Evolutionary conservation across 805 yeast species (phyloP), one percentile per base, ranked within the genome.

Genomic region (Suhomyces xylopsoci): DNA sequence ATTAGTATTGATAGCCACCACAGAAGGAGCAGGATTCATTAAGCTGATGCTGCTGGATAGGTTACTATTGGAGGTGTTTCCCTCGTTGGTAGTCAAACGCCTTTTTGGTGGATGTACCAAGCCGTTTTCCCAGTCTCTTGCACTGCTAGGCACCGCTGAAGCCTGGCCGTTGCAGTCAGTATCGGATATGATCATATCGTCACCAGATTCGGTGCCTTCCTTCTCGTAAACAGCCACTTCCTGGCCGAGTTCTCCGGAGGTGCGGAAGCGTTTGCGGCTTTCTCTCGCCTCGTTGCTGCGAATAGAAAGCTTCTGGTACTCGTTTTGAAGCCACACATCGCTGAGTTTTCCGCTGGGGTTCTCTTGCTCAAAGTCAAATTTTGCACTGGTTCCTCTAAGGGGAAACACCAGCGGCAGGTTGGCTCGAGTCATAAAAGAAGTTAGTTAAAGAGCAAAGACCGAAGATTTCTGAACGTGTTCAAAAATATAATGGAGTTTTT

Each of bases 41-140:
- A 19, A 12, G 6, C n/a, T 28, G 34, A 25, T 34, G 28, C n/a
- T 19, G 30, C 42, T 47, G 28, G 28, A 26, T 9, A 22, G 24
- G 14, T 45, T 26, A 40, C 10, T 45, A 12, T 2, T 12, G 7
- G 25, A 17, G 5, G 20, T 36, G 3, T 38, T 38, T 19, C 47
- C 40, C 41, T 48, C 45, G 17, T 30, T 38, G 38, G 45, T 47
- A 24, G 62, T 72, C 24, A 72, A 48, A 51, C 79, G 65, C 50
- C 77, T 62, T 48, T 74, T 74, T 2, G 78, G 71, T 3, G 76
- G 77, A 53, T 72, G 76, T 4, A 56, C 58, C 22, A 59, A 40
- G 19, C 63, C 61, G 52, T 56, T 53, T 45, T 61, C 59, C 43
- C 65, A 50, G 38, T 50, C 34, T 5, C 44, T 43, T 6, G 41